A percentile compares a stretch with the other conserved stretches of the same genome.
Conservation (phyloP, 345 rosid genomes). For the Brassica incana region DNA sequence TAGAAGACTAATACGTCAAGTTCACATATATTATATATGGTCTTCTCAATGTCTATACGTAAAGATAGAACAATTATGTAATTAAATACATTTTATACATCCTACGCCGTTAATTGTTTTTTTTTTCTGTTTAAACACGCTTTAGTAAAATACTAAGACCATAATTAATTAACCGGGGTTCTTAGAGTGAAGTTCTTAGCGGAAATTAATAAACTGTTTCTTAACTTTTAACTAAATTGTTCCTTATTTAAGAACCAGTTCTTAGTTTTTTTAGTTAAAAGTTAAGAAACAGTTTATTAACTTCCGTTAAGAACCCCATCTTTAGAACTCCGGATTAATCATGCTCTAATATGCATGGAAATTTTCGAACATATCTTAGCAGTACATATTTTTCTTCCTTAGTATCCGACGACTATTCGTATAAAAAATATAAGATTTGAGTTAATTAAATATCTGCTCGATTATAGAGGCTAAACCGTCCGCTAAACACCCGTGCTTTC, state of each 20-base stretch:
- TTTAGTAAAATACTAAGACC: too few relatives aligned
- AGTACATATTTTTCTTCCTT: neutral
- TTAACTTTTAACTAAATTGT: too few relatives aligned
- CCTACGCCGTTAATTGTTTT: too few relatives aligned
- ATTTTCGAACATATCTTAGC: slow-evolving; percentile 25
- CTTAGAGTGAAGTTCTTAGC: too few relatives aligned
- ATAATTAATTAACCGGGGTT: too few relatives aligned
- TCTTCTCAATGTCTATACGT: neutral
- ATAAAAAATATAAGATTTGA: neutral
- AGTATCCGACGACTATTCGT: slow-evolving; percentile 20
- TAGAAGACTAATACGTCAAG: slow-evolving; percentile 19
- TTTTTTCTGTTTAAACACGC: too few relatives aligned
- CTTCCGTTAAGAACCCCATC: too few relatives aligned
- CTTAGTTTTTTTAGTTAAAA: too few relatives aligned
- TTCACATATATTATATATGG: neutral
- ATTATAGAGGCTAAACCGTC: slow-evolving; percentile 27
- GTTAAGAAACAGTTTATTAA: too few relatives aligned
- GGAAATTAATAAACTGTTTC: too few relatives aligned
- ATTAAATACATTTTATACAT: neutral
- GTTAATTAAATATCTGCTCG: slow-evolving; percentile 15
- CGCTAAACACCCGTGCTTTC: slow-evolving; percentile 41
- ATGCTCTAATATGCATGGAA: slow-evolving; percentile 1
- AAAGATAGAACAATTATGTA: neutral
- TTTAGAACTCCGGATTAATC: too few relatives aligned
- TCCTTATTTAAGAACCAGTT: too few relatives aligned